Evolutionary conservation across 1,284 basidiomycete species (phyloP).

Genomic region (Irpex lacteus): DNA sequence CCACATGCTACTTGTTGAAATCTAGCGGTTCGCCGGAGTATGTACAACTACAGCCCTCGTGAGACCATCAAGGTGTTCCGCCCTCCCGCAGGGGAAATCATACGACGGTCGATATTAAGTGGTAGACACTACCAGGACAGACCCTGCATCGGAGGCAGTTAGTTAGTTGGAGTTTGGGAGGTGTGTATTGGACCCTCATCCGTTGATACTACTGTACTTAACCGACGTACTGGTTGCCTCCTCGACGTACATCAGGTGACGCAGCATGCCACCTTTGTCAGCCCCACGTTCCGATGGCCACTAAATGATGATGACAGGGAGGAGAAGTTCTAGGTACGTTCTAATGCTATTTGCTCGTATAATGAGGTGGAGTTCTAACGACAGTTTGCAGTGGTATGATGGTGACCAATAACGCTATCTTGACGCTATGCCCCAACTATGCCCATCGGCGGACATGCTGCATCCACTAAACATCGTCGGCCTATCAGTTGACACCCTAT

Average conservation of each 20-base stretch:
- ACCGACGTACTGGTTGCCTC: neutral
- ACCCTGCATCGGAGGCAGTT: neutral
- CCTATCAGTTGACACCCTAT: neutral
- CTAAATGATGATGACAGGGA: neutral
- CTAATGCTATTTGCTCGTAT: neutral
- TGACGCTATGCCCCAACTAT: neutral
- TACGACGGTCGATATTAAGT: neutral
- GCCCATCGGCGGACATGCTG: neutral
- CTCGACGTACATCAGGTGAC: neutral
- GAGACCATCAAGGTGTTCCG: neutral
- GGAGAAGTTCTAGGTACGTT: neutral
- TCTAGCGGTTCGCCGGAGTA: neutral
- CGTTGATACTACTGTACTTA: neutral
- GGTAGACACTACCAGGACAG: neutral
- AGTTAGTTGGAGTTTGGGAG: neutral
- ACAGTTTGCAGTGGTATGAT: neutral
- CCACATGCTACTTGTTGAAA: neutral
- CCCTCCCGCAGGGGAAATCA: neutral
- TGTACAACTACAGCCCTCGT: neutral
- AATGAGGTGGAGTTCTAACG: neutral
- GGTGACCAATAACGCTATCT: neutral
- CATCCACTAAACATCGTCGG: neutral
- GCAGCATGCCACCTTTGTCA: neutral
- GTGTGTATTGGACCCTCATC: neutral
- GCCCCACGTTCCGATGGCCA: neutral